Evolutionary conservation across 2,329 filamentous ascomycete genomes (phyloP), one percentile per base, ranked within the genome.

Genomic region (Nothopassalora personata): DNA sequence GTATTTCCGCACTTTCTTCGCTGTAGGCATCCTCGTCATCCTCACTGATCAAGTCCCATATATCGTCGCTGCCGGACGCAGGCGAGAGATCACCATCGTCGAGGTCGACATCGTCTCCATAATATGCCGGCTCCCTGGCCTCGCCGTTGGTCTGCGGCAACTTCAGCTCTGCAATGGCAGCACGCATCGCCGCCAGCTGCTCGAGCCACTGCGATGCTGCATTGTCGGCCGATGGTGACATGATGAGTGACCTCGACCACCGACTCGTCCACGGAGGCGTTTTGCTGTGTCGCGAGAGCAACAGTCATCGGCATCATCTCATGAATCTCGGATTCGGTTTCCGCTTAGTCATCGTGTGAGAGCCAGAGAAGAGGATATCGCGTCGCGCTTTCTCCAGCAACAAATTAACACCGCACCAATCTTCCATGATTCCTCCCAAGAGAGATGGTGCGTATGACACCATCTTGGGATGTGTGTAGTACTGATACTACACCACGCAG

Each of bases 11-110:
- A 62, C 89, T 77, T 58, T 83, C 89, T 66, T 85, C 87, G 68
- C 83, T 87, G 71, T 83, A 80, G 7, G 83, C 79, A 57, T 87
- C 86, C 19, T 85, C 84, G 27, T 88, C 86, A 52, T 82, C 82
- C 53, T 92, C 88, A 60, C 87, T 91, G 69, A 96, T 90, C 59
- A 95, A 86, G 72, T 97, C 92, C 93, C 93, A 97, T 9, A 97
- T 86, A 74, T 97, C 91, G 59, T 93, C 89, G 5, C 84, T 83
- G 18, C 83, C 85, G 47, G 83, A 84, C 5, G 83, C 83, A 4
- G 79, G 82, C 3, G 81, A 82, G 23, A 83, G 76, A 50, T 84
- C 81, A 34, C 90, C 86, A 8, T 90, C 85, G 62, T 89, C 86
- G 53, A 86, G 75, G 47, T 86, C 79, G 36, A 86, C 75, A 6